A percentile compares a stretch with the other conserved stretches of the same genome.
Conservation (phyloP, 352 stramenopile species). For the Globisporangium spinosum region DNA sequence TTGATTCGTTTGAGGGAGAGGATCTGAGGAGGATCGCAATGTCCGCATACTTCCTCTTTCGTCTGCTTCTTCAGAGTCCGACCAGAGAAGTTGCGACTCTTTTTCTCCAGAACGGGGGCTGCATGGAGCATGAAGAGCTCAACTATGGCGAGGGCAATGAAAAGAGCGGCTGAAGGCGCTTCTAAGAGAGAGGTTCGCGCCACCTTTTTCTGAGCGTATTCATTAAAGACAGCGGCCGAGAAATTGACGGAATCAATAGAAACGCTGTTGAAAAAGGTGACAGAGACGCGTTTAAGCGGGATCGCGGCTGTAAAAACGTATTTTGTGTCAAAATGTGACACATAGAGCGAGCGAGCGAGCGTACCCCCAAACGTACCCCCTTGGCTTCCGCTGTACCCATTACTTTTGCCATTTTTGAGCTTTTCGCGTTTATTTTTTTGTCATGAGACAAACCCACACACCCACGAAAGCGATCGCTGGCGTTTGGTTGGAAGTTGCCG, state of each 20-base stretch:
- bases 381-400: not conserved
- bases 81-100: not conserved
- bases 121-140: too few species aligned
- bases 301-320: too few species aligned
- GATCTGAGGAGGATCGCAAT: not conserved
- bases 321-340: not conserved
- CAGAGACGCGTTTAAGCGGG: too few species aligned
- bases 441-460: not conserved
- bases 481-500: not conserved
- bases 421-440: not conserved
- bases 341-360: too few species aligned
- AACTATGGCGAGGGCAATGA: too few species aligned
- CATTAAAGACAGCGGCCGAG: too few species aligned
- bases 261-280: too few species aligned
- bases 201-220: too few species aligned
- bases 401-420: not conserved
- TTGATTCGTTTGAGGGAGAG: not conserved
- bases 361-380: not conserved
- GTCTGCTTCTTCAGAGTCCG: not conserved
- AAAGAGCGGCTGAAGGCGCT: too few species aligned
- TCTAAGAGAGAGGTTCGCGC: too few species aligned
- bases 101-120: too few species aligned
- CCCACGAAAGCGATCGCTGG: not conserved
- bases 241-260: too few species aligned
- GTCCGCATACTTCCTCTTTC: not conserved